Evolutionary conservation across 257 asterid species (phyloP).

Genomic region (Osmanthus fragrans): DNA sequence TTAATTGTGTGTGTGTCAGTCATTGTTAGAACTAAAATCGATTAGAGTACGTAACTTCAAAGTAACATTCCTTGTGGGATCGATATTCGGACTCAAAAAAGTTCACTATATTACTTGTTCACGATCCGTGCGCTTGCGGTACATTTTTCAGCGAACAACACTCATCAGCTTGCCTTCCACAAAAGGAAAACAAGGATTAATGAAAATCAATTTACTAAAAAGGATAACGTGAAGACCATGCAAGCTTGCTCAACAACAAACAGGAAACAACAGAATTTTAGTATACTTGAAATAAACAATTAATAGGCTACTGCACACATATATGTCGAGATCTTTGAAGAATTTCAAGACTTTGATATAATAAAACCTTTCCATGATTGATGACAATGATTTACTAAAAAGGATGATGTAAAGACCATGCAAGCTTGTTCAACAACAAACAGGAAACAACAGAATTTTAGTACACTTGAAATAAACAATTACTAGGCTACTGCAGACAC

Average conservation of each 20-base stretch:
- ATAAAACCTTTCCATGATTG: not conserved
- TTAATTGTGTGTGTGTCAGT: too few relatives aligned
- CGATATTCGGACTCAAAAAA: too few relatives aligned
- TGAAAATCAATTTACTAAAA: not conserved
- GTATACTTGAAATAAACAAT: not conserved
- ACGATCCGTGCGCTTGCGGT: too few relatives aligned
- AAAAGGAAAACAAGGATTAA: not conserved
- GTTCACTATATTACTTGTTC: too few relatives aligned
- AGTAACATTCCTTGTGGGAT: too few relatives aligned
- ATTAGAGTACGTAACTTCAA: too few relatives aligned
- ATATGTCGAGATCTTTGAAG: not conserved
- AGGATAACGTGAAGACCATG: not conserved
- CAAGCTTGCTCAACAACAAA: not conserved
- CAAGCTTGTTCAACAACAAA: not conserved
- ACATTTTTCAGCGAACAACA: too few relatives aligned
- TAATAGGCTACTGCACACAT: constrained; percentile 1
- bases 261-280: constrained; percentile 12
- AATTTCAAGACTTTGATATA: not conserved
- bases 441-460: constrained; percentile 12
- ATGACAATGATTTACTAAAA: not conserved
- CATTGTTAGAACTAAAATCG: too few relatives aligned
- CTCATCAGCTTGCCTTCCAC: not conserved
- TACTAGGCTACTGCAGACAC: constrained; percentile 3
- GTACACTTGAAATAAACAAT: not conserved
- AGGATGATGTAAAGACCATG: not conserved